phyloP scores from a whole-genome alignment of 441 rosid genomes.

The Pelargonium cotyledonis region DNA sequence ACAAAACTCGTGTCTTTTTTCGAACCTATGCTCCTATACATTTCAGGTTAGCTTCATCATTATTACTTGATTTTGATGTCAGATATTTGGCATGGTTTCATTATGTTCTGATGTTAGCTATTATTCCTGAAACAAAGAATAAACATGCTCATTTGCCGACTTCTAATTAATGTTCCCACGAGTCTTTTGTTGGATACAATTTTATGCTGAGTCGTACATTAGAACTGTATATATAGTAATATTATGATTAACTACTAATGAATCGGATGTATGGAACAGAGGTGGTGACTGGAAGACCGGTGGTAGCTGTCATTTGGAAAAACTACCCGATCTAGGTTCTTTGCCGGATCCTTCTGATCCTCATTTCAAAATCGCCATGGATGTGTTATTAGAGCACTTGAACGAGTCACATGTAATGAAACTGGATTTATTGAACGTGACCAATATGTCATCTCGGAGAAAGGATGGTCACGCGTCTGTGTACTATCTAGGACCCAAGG shows the following conservation, averaged over 20 bases:
- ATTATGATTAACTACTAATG: neutral
- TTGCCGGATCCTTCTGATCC: constrained; percentile 43
- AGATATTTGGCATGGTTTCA: neutral
- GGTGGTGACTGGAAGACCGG: constrained; percentile 85
- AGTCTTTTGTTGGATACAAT: too few relatives aligned
- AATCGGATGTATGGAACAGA: constrained; percentile 32
- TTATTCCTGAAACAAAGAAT: too few relatives aligned
- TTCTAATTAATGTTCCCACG: neutral
- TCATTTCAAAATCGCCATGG: constrained; percentile 38
- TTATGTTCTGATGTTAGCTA: neutral
- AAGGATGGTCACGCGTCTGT: constrained; percentile 87
- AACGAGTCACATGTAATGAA: constrained; percentile 25
- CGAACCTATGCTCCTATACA: constrained; percentile 92
- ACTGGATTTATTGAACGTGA: constrained; percentile 49
- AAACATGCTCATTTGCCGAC: neutral
- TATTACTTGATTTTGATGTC: neutral
- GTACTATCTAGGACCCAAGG: constrained; percentile 48
- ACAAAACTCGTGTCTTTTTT: constrained; percentile 73
- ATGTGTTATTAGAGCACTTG: constrained; percentile 38
- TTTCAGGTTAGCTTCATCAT: constrained; percentile 57
- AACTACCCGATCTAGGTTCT: constrained; percentile 57
- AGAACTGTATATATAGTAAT: neutral
- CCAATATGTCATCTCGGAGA: constrained; percentile 60
- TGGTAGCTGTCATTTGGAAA: constrained; percentile 83
- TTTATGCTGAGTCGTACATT: too few relatives aligned